Evolutionary conservation across 2,329 filamentous ascomycete species (phyloP).

Genomic region (Colletotrichum noveboracense): DNA sequence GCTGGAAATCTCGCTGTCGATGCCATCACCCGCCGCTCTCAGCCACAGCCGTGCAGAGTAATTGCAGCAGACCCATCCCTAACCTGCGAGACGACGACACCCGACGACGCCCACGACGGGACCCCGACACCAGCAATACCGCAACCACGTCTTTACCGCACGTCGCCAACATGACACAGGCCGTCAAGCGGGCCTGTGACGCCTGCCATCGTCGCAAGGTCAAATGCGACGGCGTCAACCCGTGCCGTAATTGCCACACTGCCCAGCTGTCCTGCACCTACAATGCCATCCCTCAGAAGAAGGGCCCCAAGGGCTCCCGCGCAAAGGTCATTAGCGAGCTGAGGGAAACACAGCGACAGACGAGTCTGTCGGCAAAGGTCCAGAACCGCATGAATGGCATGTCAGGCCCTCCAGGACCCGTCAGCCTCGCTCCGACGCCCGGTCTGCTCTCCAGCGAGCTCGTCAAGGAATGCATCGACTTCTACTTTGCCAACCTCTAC

Average conservation of each 20-base stretch:
- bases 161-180: constrained; percentile 47
- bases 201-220: constrained; percentile 78
- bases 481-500: constrained; percentile 74
- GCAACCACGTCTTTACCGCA: not conserved
- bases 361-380: constrained; percentile 65
- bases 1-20: constrained; percentile 3
- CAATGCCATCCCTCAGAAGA: constrained; percentile 77
- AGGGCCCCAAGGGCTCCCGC: constrained; percentile 75
- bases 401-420: constrained; percentile 50
- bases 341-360: constrained; percentile 71
- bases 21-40: not conserved
- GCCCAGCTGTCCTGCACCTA: constrained; percentile 74
- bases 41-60: not conserved
- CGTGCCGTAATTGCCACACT: constrained; percentile 73
- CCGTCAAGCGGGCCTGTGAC: constrained; percentile 70
- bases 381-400: constrained; percentile 65
- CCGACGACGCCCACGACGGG: not conserved
- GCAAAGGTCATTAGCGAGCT: constrained; percentile 79
- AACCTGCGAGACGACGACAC: not conserved
- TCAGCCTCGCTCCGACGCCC: constrained; percentile 58
- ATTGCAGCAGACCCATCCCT: not conserved
- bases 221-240: constrained; percentile 74
- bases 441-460: constrained; percentile 66
- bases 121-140: not conserved
- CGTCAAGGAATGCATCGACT: constrained; percentile 69